Evolutionary conservation across 1,284 basidiomycete genomes (phyloP).

Genomic region (Tilletia caries): DNA sequence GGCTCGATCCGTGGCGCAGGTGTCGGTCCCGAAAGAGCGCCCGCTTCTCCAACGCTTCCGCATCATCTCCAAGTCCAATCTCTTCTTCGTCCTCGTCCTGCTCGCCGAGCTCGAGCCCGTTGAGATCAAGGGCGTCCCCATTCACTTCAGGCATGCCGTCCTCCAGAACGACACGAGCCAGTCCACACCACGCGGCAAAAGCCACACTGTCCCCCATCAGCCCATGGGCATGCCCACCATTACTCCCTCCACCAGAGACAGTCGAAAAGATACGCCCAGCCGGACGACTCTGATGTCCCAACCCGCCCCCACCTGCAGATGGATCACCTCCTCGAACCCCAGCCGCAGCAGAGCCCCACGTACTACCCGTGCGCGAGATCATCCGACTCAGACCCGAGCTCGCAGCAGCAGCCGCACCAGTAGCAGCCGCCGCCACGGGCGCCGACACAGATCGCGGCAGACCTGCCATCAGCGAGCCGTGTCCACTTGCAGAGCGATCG

Average conservation of each 20-base stretch:
- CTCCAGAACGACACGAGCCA: neutral
- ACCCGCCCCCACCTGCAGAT: no score
- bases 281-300: no score
- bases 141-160: no score
- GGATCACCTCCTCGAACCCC: no score
- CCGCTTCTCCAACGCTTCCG: neutral
- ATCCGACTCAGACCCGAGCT: neutral
- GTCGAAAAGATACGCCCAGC: no score
- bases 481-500: neutral
- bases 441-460: neutral
- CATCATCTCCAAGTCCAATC: no score
- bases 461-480: neutral
- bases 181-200: neutral
- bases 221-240: neutral
- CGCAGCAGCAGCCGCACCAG: neutral
- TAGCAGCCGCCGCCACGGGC: neutral
- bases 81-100: no score
- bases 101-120: no score
- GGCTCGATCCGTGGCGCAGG: neutral
- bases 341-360: neutral
- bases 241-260: neutral
- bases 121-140: no score
- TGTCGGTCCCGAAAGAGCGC: neutral
- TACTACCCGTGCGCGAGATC: neutral
- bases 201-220: neutral